phyloP scores from a whole-genome alignment of 139 green algal species.

The Parachlorella kessleri region DNA sequence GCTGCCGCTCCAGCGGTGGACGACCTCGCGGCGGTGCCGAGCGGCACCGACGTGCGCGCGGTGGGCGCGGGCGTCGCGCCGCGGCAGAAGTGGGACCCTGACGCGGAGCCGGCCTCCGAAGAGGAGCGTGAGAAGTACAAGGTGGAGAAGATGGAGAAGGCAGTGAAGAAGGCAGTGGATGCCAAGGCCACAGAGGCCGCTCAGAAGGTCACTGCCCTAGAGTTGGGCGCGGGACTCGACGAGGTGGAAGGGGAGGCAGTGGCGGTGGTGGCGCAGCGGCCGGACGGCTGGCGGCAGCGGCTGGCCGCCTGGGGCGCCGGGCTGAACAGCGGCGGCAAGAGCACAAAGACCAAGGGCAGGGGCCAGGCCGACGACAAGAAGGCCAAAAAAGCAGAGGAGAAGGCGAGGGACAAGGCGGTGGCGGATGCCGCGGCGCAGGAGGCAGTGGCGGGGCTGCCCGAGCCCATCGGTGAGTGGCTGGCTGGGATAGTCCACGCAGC shows the following conservation, averaged over 20 bases:
- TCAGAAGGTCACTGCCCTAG: no score
- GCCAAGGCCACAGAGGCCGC: no score
- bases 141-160: no score
- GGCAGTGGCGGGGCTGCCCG: not conserved
- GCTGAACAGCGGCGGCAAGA: not conserved
- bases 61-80: no score
- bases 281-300: not conserved
- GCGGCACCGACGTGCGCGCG: not conserved
- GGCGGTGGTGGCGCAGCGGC: not conserved
- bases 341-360: not conserved
- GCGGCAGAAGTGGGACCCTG: no score
- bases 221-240: not conserved
- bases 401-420: not conserved
- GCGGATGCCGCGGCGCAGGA: not conserved
- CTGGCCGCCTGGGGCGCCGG: not conserved
- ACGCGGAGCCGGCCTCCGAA: no score
- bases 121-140: no score
- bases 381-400: not conserved
- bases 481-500: no score
- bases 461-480: no score
- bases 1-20: not conserved
- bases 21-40: not conserved
- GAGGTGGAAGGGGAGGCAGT: not conserved
- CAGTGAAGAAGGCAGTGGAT: no score
- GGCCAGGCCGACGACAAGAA: not conserved